These are phyloP conservation scores for Cladosporium sp. DNA, from an alignment of 2,329 filamentous ascomycete genomes.

Conservation along the genomic window DNA sequence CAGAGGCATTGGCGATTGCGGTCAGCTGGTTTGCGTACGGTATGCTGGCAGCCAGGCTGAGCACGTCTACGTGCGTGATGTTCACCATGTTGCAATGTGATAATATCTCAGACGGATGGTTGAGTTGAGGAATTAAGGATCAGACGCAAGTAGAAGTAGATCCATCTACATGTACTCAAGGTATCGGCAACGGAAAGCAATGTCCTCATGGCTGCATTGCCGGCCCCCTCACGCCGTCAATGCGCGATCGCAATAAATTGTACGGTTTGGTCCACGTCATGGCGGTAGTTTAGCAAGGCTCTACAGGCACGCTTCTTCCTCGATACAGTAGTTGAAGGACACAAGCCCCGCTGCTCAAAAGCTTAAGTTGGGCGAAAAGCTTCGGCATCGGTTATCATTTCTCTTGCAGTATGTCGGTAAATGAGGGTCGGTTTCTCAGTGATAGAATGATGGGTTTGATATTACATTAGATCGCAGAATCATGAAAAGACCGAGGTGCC, in stretches of 20 bases:
- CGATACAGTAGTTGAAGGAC: not conserved
- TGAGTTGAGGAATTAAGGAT: too few relatives aligned
- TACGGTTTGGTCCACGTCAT: not conserved
- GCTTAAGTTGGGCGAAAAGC: not conserved
- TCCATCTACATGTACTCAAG: not conserved
- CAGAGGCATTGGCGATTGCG: slow-evolving; percentile 26
- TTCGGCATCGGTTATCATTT: not conserved
- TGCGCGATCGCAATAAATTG: too few relatives aligned
- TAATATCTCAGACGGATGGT: not conserved
- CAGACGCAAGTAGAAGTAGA: too few relatives aligned
- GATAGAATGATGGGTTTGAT: too few relatives aligned
- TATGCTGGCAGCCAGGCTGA: slow-evolving; percentile 29
- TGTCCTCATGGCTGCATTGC: not conserved
- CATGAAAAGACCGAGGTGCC: too few relatives aligned
- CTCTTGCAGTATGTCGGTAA: too few relatives aligned
- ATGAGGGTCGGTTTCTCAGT: too few relatives aligned
- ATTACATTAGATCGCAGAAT: too few relatives aligned
- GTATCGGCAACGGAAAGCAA: not conserved
- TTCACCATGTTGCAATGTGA: slow-evolving; percentile 26
- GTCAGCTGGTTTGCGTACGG: slow-evolving; percentile 27
- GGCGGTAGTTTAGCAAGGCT: not conserved
- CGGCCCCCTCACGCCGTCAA: not conserved
- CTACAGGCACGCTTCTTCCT: slow-evolving; percentile 1
- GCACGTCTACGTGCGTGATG: slow-evolving; percentile 30
- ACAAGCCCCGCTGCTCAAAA: not conserved